phyloP scores from a whole-genome alignment of 2,329 filamentous ascomycete genomes.

The Lecanosticta acicola region DNA sequence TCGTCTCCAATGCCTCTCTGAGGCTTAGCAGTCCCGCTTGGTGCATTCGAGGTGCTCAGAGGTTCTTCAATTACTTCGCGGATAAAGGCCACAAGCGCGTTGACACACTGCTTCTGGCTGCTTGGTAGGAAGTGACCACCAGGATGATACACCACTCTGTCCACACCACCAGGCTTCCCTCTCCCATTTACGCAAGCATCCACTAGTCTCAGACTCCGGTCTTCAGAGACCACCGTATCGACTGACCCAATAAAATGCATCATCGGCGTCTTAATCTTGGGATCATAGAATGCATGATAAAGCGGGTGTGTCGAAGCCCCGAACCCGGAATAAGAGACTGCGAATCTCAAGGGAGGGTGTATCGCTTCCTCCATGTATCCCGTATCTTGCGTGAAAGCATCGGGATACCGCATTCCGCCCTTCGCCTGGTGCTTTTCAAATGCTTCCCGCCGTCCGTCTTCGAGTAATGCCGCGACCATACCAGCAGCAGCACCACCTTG shows the following conservation, averaged over 20 bases:
- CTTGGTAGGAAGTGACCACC: slow-evolving; percentile 85
- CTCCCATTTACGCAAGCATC: slow-evolving; percentile 55
- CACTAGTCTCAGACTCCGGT: slow-evolving; percentile 60
- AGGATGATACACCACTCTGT: slow-evolving; percentile 63
- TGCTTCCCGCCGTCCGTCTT: slow-evolving; percentile 46
- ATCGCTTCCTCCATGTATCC: slow-evolving; percentile 33
- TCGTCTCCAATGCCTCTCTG: slow-evolving; percentile 42
- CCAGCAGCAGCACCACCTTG: slow-evolving; percentile 70
- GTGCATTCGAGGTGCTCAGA: slow-evolving; percentile 14
- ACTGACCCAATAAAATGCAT: slow-evolving; percentile 77
- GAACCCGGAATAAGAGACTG: slow-evolving; percentile 73
- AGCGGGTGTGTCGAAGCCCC: slow-evolving; percentile 53
- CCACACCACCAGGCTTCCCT: slow-evolving; percentile 33
- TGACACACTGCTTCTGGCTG: slow-evolving; percentile 71
- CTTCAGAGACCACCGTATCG: slow-evolving; percentile 83
- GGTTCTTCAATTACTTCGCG: slow-evolving; percentile 45
- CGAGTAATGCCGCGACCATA: slow-evolving; percentile 67
- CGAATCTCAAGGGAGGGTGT: slow-evolving; percentile 61
- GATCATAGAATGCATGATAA: slow-evolving; percentile 67
- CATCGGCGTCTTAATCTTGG: slow-evolving; percentile 67
- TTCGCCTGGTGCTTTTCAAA: slow-evolving; percentile 41
- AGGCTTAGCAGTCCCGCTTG: slow-evolving; percentile 18
- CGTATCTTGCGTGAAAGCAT: slow-evolving; percentile 39
- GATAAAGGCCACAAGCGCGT: slow-evolving; percentile 69
- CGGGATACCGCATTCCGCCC: slow-evolving; percentile 50